Conservation (phyloP, 2,329 filamentous ascomycete genomes). For the Neocucurbitaria cava region DNA sequence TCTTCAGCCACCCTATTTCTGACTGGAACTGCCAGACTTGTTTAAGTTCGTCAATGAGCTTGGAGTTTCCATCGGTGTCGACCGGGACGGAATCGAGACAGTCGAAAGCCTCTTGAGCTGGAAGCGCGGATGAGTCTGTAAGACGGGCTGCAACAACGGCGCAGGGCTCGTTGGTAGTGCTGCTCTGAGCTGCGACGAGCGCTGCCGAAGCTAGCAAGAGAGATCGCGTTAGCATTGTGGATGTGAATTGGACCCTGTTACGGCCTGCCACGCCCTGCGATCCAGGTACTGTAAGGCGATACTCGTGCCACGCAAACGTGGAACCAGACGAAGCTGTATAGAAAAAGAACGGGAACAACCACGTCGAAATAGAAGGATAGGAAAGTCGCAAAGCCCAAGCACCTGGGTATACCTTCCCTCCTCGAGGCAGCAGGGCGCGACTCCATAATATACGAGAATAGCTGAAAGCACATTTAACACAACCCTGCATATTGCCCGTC, state of each 20-base stretch:
- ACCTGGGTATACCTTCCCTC: conserved; percentile 2
- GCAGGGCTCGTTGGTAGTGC: conserved; percentile 24
- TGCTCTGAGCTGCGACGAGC: conserved; percentile 20
- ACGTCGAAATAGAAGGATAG: neutral
- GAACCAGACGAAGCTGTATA: neutral
- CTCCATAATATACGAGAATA: conserved; percentile 9
- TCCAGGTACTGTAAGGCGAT: too few relatives aligned
- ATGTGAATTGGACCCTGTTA: neutral
- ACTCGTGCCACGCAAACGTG: neutral
- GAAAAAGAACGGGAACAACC: neutral
- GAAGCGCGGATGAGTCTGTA: conserved; percentile 3
- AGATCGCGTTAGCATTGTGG: conserved; percentile 16
- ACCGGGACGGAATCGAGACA: conserved; percentile 45
- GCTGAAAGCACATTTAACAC: conserved; percentile 1
- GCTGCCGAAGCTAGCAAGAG: conserved; percentile 21
- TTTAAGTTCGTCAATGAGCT: conserved; percentile 41
- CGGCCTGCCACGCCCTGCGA: neutral
- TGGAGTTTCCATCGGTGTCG: conserved; percentile 26
- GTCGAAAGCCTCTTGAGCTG: conserved; percentile 29
- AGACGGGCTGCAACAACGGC: conserved; percentile 18
- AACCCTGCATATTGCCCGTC: conserved; percentile 3
- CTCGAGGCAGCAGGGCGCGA: conserved; percentile 9
- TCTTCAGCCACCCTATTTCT: conserved; percentile 44
- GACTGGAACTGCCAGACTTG: conserved; percentile 46
- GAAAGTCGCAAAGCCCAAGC: conserved; percentile 6